These are phyloP conservation scores for Ustulina deusta DNA, from an alignment of 2,329 filamentous ascomycete species.

Conservation along the genomic window DNA sequence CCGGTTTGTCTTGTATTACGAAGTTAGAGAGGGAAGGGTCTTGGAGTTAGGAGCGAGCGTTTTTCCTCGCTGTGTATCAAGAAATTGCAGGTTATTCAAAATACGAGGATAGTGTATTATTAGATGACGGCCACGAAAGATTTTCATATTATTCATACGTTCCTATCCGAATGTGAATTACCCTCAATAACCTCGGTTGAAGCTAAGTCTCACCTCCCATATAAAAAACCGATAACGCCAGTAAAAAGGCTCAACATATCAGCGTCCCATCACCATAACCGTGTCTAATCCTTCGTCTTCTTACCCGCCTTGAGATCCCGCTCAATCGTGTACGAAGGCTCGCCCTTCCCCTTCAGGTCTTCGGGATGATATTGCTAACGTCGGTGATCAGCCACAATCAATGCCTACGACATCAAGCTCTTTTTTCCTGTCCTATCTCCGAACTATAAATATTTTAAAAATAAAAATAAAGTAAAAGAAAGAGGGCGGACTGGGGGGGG, in stretches of 20 bases:
- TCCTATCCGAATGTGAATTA: slow-evolving; percentile 3
- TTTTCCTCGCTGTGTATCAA: slow-evolving; percentile 16
- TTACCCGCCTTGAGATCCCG: slow-evolving; percentile 70
- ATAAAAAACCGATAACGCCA: slow-evolving; percentile 24
- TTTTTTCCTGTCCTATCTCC: neutral
- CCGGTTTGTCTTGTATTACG: slow-evolving; percentile 16
- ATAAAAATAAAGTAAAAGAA: no score
- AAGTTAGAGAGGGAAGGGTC: slow-evolving; percentile 18
- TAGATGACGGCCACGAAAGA: slow-evolving; percentile 13
- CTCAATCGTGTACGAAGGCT: slow-evolving; percentile 79
- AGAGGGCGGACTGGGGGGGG: no score
- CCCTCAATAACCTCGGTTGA: neutral
- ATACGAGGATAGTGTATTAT: neutral
- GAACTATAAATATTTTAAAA: no score
- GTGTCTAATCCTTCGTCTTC: slow-evolving; percentile 56
- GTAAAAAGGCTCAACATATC: slow-evolving; percentile 9
- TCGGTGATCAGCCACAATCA: neutral
- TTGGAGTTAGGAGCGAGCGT: slow-evolving; percentile 23
- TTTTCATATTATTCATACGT: slow-evolving; percentile 15
- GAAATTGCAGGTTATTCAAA: neutral
- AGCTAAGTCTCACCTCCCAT: neutral
- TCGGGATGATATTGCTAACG: slow-evolving; percentile 75
- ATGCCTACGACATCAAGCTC: neutral
- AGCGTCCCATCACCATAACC: neutral
- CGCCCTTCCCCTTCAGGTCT: slow-evolving; percentile 85